These are phyloP conservation scores for Arthroderma sp. DNA, from an alignment of 2,329 filamentous ascomycete species.

Conservation along the genomic window DNA sequence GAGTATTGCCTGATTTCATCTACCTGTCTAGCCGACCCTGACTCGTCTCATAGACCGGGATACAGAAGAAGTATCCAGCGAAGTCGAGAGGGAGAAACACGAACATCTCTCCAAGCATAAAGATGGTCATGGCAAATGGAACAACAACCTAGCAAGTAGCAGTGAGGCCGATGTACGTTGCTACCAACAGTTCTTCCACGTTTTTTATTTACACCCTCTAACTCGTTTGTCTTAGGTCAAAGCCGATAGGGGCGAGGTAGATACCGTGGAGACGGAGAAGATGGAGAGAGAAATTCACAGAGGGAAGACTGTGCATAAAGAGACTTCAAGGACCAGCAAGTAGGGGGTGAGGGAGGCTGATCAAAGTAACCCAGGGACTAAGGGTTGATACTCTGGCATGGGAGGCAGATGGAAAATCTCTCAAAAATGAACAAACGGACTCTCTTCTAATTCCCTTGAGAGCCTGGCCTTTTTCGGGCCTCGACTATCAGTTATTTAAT, in stretches of 20 bases:
- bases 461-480: background rate
- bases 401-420: too few relatives aligned
- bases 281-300: background rate
- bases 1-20: background rate
- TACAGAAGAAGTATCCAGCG: background rate
- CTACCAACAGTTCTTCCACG: background rate
- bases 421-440: background rate
- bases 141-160: background rate
- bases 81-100: slow-evolving; percentile 1
- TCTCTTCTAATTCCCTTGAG: background rate
- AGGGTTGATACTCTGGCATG: background rate
- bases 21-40: background rate
- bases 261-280: background rate
- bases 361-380: too few relatives aligned
- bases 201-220: background rate
- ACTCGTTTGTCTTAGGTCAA: background rate
- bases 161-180: slow-evolving; percentile 7
- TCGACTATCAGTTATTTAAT: background rate
- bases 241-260: slow-evolving; percentile 2
- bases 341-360: too few relatives aligned
- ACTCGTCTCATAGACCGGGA: background rate
- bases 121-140: background rate
- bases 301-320: background rate
- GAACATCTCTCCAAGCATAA: background rate
- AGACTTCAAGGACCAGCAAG: background rate